These are phyloP conservation scores for Nowakowskiella sp. DNA, from an alignment of 192 early-diverging fungal species.

Conservation along the genomic window DNA sequence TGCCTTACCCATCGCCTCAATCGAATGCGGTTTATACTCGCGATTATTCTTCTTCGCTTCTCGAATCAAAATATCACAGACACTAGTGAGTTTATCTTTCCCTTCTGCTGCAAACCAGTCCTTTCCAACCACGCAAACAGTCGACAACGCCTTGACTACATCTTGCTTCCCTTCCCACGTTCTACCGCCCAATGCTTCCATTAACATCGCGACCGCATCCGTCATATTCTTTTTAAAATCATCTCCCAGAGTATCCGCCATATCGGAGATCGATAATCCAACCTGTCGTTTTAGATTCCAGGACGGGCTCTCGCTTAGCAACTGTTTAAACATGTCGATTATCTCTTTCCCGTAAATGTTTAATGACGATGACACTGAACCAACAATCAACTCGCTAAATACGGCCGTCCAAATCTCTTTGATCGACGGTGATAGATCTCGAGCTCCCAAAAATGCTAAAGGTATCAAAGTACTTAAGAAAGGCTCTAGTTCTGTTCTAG, in stretches of 20 bases:
- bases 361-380: conserved; percentile 50
- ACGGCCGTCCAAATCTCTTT: conserved; percentile 59
- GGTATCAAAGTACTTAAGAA: conserved; percentile 56
- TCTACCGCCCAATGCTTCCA: conserved; percentile 53
- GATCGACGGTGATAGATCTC: conserved; percentile 46
- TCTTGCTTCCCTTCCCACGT: conserved; percentile 80
- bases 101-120: conserved; percentile 39
- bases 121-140: conserved; percentile 45
- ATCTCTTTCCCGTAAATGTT: conserved; percentile 60
- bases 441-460: conserved; percentile 58
- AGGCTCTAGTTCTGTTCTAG: conserved; percentile 47
- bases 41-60: conserved; percentile 72
- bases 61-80: conserved; percentile 43
- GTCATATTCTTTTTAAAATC: conserved; percentile 37
- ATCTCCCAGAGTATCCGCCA: conserved; percentile 42
- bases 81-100: conserved; percentile 26
- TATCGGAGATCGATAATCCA: conserved; percentile 53
- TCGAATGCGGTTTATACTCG: conserved; percentile 55
- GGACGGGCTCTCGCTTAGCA: conserved; percentile 50
- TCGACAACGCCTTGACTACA: conserved; percentile 55
- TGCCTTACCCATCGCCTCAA: conserved; percentile 54
- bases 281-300: conserved; percentile 76
- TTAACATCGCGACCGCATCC: conserved; percentile 49
- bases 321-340: conserved; percentile 37
- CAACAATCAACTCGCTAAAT: conserved; percentile 69